Percentiles rank a stretch among this genome's conserved stretches.
Conservation (phyloP, 2,329 filamentous ascomycete species). For the Ambrosiella xylebori region DNA sequence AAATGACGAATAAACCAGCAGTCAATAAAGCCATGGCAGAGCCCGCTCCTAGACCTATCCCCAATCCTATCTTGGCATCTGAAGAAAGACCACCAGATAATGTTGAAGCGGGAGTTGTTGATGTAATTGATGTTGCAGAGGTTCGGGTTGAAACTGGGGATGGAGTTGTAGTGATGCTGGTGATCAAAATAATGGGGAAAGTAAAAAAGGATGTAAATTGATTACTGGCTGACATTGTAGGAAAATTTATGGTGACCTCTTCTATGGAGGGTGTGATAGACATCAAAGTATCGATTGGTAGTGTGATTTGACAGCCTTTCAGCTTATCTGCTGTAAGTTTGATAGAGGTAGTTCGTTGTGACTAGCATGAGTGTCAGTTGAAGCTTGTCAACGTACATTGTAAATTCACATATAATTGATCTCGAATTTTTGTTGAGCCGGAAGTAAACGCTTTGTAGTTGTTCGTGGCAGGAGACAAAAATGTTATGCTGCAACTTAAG, state of each 20-base stretch:
- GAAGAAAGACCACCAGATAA: background rate
- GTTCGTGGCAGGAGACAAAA: no score
- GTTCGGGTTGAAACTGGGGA: background rate
- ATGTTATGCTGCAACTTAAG: no score
- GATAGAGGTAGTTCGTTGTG: background rate
- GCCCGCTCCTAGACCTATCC: background rate
- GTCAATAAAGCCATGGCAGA: background rate
- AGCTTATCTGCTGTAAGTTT: background rate
- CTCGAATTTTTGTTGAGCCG: no score
- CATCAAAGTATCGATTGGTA: background rate
- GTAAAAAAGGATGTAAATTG: slow-evolving; percentile 4
- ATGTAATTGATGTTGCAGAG: background rate
- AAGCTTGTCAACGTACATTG: no score
- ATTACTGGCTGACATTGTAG: background rate
- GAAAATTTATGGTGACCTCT: background rate
- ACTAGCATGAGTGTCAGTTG: no score
- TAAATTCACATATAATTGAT: no score
- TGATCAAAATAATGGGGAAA: background rate
- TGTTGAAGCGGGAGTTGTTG: background rate
- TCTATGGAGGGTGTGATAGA: background rate
- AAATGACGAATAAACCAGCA: background rate
- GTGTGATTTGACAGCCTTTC: background rate
- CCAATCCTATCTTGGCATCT: slow-evolving; percentile 4
- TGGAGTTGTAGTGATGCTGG: background rate
- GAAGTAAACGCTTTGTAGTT: no score